Base-by-base conservation (phyloP, 768 basidiomycete genomes). In the Boletus reticulatus region DNA sequence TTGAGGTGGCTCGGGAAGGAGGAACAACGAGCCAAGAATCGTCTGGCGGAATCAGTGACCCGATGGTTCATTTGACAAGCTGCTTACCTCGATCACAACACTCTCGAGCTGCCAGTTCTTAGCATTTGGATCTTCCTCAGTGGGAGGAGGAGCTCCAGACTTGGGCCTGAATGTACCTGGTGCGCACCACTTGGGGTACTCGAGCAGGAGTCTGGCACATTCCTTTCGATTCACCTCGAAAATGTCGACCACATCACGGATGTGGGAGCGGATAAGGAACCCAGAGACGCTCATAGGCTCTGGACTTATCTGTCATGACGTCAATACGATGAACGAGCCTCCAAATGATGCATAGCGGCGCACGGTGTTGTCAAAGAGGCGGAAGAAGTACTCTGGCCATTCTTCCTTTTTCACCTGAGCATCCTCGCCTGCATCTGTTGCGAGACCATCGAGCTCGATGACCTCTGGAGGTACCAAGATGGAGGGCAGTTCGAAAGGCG, bases 191-290 rank as follows among this genome's bases (percentile, higher is more conserved):
- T 86, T 88, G 2, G 92, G 89, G 52, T 89, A 87, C 68, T 93
- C 88, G 43, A 97, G 79, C 7, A 98, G 77, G 9, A 98, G 75
- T 4, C 90, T 79, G 1, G 97, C 95, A 61, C 88, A 90, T 64
- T 99, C 97, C 70, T 96, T 97, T 52, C 97, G 84, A 70, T 99
- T 98, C 48, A 97, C 83, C 70, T 98, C 96, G 64, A 92, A 98
- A 16, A 98, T 88, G 54, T 92, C 84, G 41, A 97, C 72, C 19
- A 87, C 81, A 66, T 98, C 94, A 8, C 84, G 72, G 11, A 97
- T 70, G 22, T 84, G 78, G 12, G 86, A 80, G 24, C 89, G 88
- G 6, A 97, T 79, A 27, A 87, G 77, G 71, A 94, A 96, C 4
- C 94, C 94, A 10, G 83, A 74, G 0, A 89, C 82, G 4, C 84